Base-by-base conservation (phyloP, 2,329 filamentous ascomycete genomes). In the Botrytis medusae region DNA sequence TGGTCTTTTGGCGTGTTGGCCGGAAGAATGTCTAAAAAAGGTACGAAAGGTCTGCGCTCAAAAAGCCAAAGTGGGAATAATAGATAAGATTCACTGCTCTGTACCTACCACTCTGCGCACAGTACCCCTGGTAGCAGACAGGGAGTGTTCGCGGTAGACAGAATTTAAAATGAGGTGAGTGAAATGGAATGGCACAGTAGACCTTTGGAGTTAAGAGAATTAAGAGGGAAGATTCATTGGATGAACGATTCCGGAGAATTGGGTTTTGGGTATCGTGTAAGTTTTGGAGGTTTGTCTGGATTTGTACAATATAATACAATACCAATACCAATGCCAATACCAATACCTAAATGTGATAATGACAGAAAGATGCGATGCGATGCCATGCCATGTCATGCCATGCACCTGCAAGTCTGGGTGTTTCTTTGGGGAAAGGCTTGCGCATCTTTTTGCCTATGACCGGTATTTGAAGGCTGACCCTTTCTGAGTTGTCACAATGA, bases 81-180 rank as follows among this genome's bases (percentile, higher is more conserved):
- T 54, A 40, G 64, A 68, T 68, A 68, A 68, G 46, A 68, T 42
- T 54, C 46, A 51, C 46, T 54, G 25, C 51, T 57, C n/a, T 57
- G n/a, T 57, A 9, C n/a, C 51, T 29, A 57, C 51, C 51, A 57
- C 51, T 29, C 12, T 64, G 46, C 64, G 46, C 40, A 54, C 46
- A 22, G 46, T 20, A 40, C 7, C 46, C 64, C 64, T 34, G 40
- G 64, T 40, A 40, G 46, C 4, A 7, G 64, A 54, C 64, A 67
- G 64, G 64, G 64, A 54, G 46, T 32, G 8, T 9, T n/a, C 37
- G 60, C 60, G 32, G 61, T 14, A 64, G 62, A 46, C 62, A 9
- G n/a, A 29, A 64, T 64, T 54, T 54, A 67, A 67, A 48, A 67
- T 67, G 64, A 67, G 64, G 22, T 12, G 51, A 29, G 51, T 3